These are phyloP conservation scores for Fusarium stilboides DNA, from an alignment of 2,329 filamentous ascomycete species.

Conservation along the genomic window DNA sequence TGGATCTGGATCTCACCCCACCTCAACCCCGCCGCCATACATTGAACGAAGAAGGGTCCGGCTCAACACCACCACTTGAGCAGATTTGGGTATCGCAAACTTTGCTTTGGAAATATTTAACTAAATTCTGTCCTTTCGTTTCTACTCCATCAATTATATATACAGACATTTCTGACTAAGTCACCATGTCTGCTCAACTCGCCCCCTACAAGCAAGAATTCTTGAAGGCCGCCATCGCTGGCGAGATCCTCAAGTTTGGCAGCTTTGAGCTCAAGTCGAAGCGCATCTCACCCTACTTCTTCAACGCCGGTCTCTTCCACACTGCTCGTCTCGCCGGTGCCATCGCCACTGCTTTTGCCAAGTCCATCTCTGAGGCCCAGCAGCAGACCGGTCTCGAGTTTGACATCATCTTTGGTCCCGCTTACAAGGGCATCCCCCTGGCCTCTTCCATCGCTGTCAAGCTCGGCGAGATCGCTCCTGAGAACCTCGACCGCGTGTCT, in stretches of 20 bases:
- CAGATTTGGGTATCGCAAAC: constrained; percentile 40
- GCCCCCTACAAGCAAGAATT: constrained; percentile 80
- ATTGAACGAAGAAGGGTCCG: constrained; percentile 30
- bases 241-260: constrained; percentile 84
- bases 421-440: constrained; percentile 98
- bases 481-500: constrained; percentile 77
- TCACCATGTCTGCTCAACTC: constrained; percentile 62
- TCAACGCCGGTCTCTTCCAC: constrained; percentile 95
- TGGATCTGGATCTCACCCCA: constrained; percentile 35
- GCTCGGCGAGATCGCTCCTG: constrained; percentile 77
- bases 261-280: constrained; percentile 93
- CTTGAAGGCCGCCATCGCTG: constrained; percentile 76
- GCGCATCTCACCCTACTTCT: constrained; percentile 94
- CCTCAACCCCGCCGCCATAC: constrained; percentile 42
- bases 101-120: constrained; percentile 29
- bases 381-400: constrained; percentile 67
- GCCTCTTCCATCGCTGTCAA: constrained; percentile 83
- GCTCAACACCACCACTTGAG: constrained; percentile 38
- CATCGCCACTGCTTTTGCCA: constrained; percentile 86
- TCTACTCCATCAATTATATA: too few species aligned
- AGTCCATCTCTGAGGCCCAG: constrained; percentile 69
- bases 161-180: neutral
- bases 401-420: constrained; percentile 92
- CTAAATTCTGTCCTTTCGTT: neutral
- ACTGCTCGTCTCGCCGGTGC: constrained; percentile 82